Base-by-base conservation (phyloP, 2,329 filamentous ascomycete species). In the Balansia obtecta region DNA sequence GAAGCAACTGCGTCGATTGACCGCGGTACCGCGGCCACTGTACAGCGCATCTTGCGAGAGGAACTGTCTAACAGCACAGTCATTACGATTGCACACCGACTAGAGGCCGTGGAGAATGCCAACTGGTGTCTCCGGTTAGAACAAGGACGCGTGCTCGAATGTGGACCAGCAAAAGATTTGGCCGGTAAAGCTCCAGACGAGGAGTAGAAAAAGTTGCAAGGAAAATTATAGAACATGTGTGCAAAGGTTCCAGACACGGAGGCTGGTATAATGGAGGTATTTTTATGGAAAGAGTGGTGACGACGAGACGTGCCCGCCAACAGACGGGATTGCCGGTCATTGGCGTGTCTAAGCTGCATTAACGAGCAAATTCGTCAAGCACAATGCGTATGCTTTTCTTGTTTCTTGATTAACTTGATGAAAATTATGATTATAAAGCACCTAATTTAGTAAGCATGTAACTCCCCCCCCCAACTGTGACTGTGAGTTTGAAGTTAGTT, bases 1-100 rank as follows among this genome's bases (percentile, higher is more conserved):
- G 80, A 83, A 63, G 80, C 80, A 2, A 83, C 80, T 3, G 79
- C 80, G 2, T 79, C 75, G 0, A 81, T 83, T 47, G 80, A 83
- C 51, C 71, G 73, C 45, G 71, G 68, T 50, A 83, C 80, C 1
- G 80, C 80, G 0, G 68, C 70, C 18, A 69, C 71, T 20, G 80
- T 83, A 50, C 79, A 83, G 62, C 66, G 73, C 13, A 68, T 83
- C 2, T 59, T 83, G 39, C 63, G 78, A 4, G 70, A 74, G 22
- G 78, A 82, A 58, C 66, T 83, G 43, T 59, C 61, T 4, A 53
- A 70, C 13, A 80, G 76, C 55, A 83, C 80, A 0, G 78, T 84
- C 2, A 79, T 84, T 41, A 82, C 80, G 0, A 82, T 84, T 60
- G 80, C 80, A n/a, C 80, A 84, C 61, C 71, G 80, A 1, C 65